phyloP scores from a whole-genome alignment of 345 rosid genomes.

The Eucalyptus melliodora region DNA sequence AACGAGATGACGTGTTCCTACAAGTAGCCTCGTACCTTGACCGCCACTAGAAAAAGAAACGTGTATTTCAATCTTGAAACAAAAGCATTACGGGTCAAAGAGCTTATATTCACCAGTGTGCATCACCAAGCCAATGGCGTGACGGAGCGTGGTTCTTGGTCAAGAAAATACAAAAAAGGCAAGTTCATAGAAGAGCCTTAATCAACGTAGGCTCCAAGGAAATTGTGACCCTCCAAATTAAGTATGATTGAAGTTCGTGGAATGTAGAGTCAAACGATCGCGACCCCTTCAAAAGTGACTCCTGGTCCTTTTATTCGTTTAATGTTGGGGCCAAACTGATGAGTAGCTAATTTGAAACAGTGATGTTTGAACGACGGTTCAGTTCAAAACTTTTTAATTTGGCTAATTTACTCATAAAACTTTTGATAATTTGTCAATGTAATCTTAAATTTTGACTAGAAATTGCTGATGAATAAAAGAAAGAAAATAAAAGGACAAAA shows the following conservation, averaged over 20 bases:
- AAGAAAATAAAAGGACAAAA: too few relatives aligned
- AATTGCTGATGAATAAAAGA: neutral
- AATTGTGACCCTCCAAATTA: neutral
- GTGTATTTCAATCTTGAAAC: neutral
- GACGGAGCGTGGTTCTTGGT: neutral
- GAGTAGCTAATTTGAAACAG: neutral
- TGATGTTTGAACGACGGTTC: rapidly evolving
- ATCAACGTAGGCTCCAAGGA: neutral
- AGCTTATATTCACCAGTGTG: neutral
- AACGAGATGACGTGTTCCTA: neutral
- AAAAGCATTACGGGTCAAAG: neutral
- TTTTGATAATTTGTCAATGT: rapidly evolving
- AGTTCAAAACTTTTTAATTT: neutral
- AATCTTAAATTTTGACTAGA: neutral
- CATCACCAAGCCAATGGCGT: neutral
- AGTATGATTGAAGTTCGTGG: neutral
- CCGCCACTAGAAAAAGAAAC: neutral
- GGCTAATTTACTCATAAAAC: neutral
- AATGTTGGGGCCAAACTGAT: neutral
- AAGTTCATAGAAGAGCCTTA: neutral
- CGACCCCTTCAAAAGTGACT: neutral
- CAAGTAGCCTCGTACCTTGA: neutral
- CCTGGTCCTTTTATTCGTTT: neutral
- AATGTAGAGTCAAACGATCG: neutral
- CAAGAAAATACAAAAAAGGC: neutral